Percentiles rank a stretch among this genome's conserved stretches.
Conservation (phyloP, 2,329 filamentous ascomycete species). For the Talaromyces islandicus region DNA sequence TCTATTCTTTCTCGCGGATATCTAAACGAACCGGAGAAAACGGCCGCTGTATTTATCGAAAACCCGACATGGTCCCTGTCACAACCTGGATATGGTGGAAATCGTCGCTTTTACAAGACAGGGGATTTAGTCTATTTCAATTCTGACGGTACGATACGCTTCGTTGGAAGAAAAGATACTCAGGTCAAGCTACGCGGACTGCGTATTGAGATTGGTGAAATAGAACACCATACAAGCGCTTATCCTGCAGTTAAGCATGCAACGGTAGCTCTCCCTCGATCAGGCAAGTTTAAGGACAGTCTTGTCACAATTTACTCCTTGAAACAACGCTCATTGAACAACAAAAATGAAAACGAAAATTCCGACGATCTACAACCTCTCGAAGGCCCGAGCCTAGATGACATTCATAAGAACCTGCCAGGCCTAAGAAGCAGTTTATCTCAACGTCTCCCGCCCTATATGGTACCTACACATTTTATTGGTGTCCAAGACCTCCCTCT, state of each 20-base stretch:
- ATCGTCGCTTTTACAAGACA: slow-evolving; percentile 32
- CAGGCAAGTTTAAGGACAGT: neutral
- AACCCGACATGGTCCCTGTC: slow-evolving; percentile 31
- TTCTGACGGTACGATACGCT: slow-evolving; percentile 25
- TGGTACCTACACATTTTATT: slow-evolving; percentile 4
- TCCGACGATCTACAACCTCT: neutral
- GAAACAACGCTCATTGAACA: neutral
- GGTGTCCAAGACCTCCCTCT: neutral
- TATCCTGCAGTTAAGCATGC: neutral
- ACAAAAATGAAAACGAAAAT: neutral
- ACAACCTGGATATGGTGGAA: slow-evolving; percentile 21
- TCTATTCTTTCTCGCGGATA: slow-evolving; percentile 39
- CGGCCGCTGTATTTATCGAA: slow-evolving; percentile 28
- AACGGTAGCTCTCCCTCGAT: neutral
- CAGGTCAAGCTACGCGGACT: slow-evolving; percentile 39
- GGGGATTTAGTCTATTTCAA: slow-evolving; percentile 27
- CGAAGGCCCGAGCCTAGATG: neutral
- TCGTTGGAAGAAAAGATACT: slow-evolving; percentile 29
- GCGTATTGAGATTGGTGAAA: slow-evolving; percentile 36
- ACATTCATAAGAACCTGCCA: neutral
- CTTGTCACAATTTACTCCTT: neutral
- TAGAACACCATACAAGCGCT: slow-evolving; percentile 21
- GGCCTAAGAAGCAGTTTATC: neutral
- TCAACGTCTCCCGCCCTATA: slow-evolving; percentile 46
- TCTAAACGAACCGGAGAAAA: slow-evolving; percentile 33